Conservation (phyloP, 108 stramenopile species). For the Discostella pseudostelligera region DNA sequence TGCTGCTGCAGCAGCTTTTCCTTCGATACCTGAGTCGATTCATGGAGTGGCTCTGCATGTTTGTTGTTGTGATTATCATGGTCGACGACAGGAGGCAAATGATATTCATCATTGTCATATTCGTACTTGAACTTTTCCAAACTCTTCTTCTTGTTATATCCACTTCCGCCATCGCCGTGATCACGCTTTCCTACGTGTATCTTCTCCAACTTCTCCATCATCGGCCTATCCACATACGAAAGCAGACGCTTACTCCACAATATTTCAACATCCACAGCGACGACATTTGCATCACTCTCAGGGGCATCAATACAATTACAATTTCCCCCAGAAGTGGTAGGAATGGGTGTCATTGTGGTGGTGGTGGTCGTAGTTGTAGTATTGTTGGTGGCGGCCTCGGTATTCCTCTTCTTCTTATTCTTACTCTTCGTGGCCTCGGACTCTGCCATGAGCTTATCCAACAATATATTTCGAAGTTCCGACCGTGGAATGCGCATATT, state of each 20-base stretch:
- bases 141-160: no score
- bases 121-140: no score
- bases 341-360: no score
- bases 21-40: no score
- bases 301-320: background rate
- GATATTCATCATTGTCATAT: no score
- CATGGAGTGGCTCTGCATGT: no score
- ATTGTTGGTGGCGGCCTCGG: background rate
- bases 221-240: conserved; percentile 38
- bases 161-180: background rate
- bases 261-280: conserved; percentile 10
- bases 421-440: background rate
- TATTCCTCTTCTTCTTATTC: background rate
- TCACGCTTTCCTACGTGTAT: conserved; percentile 28
- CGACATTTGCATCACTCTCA: background rate
- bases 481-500: conserved; percentile 80
- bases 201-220: conserved; percentile 22
- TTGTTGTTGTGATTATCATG: no score
- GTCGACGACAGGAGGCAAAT: no score
- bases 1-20: background rate
- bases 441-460: conserved; percentile 42
- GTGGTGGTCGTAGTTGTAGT: no score
- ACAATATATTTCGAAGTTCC: conserved; percentile 56
- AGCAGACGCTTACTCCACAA: conserved; percentile 35
- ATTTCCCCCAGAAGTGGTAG: no score